These are phyloP conservation scores for Bryoglossum gracile DNA, from an alignment of 495 filamentous ascomycete genomes.

Conservation along the genomic window DNA sequence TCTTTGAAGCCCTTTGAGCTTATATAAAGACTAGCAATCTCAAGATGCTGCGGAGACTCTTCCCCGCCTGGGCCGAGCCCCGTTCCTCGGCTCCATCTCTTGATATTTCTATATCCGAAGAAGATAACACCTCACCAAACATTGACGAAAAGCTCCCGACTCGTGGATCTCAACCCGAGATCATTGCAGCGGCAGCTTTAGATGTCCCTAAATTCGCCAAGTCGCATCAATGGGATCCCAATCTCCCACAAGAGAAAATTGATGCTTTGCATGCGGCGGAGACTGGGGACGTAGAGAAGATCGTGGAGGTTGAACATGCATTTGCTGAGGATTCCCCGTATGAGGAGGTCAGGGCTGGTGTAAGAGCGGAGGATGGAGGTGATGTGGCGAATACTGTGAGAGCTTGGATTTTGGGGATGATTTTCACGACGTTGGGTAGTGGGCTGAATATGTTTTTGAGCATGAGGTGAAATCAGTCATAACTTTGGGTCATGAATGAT, in stretches of 20 bases:
- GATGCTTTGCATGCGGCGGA: slow-evolving; percentile 32
- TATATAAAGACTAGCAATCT: neutral
- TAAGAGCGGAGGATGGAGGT: slow-evolving; percentile 54
- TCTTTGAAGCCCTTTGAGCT: neutral
- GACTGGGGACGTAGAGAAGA: slow-evolving; percentile 30
- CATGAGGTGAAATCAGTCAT: slow-evolving; percentile 57
- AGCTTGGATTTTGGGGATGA: slow-evolving; percentile 63
- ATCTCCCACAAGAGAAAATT: slow-evolving; percentile 28
- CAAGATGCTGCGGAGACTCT: neutral
- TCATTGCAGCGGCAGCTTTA: slow-evolving; percentile 3
- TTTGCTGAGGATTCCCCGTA: slow-evolving; percentile 53
- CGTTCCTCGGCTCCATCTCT: neutral
- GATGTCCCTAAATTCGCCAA: slow-evolving; percentile 17
- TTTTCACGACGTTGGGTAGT: slow-evolving; percentile 57
- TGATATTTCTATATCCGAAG: neutral
- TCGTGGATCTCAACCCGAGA: neutral
- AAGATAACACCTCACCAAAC: neutral
- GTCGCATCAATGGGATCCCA: slow-evolving; percentile 31
- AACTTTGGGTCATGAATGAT: too few species aligned
- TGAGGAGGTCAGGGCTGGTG: slow-evolving; percentile 49
- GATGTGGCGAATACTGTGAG: slow-evolving; percentile 61
- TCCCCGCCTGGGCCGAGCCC: neutral
- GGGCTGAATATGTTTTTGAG: slow-evolving; percentile 64
- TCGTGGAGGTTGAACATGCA: slow-evolving; percentile 24
- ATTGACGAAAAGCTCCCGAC: neutral